Base-by-base conservation (phyloP, 1,139 yeast species). In the Candida tropicalis region DNA sequence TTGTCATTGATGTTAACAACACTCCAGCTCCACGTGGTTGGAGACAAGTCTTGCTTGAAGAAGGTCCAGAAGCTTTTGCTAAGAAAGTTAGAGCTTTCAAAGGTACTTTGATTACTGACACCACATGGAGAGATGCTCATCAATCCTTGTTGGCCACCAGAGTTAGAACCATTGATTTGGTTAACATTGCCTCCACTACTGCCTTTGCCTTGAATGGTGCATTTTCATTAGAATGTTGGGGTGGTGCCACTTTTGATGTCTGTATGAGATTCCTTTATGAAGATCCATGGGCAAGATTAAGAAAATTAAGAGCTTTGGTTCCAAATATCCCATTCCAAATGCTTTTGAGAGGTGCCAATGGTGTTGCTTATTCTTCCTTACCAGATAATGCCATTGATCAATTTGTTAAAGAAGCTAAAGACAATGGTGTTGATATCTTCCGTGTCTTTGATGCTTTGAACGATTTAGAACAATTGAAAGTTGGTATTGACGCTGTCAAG, bases 71-170 rank as follows among this genome's bases (percentile, higher is more conserved):
- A 42, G 87, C 73, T 18, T 93, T 93, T 64, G 96, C 97, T 53
- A 77, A 83, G 68, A 84, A 88, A 59, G 95, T 95, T 49, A 83
- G 98, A 66, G 66, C 72, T 23, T 84, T 83, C 68, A 74, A 88
- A 44, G 99, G 99, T 58, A 84, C 96, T 52, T 76, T 93, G 65
- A 71, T 93, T 57, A 95, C 95, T 87, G 99, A 93, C 66, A 93
- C 99, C 43, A 93, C 99, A 12, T 93, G 99, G 99, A 88, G 99
- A 82, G 99, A 93, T 69, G 99, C 99, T 31, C 99, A 95, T 70
- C 99, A 93, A 75, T 90, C 98, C n/a, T 73, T 93, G 56, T 77
- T 93, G 58, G 99, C 99, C 7, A 95, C 99, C 35, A 86, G 99
- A 70, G 95, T 93, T 31, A 84, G 99, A 71, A 95, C 99, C 23